phyloP scores from a whole-genome alignment of 306 rosid genomes.

The Luffa acutangula region DNA sequence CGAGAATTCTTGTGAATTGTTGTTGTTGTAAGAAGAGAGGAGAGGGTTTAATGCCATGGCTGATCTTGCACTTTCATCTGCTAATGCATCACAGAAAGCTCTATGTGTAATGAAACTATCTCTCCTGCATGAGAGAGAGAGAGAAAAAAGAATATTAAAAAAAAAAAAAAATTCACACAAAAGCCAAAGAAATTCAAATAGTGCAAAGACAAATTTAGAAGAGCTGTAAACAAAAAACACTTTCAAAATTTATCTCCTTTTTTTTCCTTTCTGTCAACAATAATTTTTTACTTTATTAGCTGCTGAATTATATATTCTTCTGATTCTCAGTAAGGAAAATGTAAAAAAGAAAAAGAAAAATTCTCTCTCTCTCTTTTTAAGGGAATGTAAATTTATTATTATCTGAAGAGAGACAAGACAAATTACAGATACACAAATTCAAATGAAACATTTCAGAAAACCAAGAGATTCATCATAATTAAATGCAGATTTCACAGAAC shows the following conservation, averaged over 20 bases:
- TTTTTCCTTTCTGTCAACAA: not conserved
- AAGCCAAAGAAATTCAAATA: not conserved
- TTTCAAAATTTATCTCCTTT: not conserved
- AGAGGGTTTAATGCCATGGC: conserved; percentile 27
- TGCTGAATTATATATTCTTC: not conserved
- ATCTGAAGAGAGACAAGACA: not conserved
- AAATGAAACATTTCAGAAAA: not conserved
- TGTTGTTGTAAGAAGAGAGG: conserved; percentile 14
- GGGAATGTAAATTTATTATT: not conserved
- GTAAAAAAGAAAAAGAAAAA: not conserved
- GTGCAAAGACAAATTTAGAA: conserved; percentile 1
- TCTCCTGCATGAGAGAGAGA: conserved; percentile 33
- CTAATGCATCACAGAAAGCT: conserved; percentile 96
- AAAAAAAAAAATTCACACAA: not conserved
- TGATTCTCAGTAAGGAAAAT: not conserved
- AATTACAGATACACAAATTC: not conserved
- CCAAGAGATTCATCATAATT: not conserved
- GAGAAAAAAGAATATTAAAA: not conserved
- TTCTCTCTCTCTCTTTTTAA: not conserved
- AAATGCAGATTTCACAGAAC: not conserved
- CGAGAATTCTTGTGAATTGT: conserved; percentile 11
- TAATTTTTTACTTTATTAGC: not conserved
- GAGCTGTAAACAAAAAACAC: not conserved
- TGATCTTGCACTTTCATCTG: conserved; percentile 76
- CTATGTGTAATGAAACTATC: conserved; percentile 97